Percentiles rank a stretch among this genome's conserved stretches.
phyloP scores from a whole-genome alignment of 805 yeast species.

The Saccharomyces kudriavzevii region DNA sequence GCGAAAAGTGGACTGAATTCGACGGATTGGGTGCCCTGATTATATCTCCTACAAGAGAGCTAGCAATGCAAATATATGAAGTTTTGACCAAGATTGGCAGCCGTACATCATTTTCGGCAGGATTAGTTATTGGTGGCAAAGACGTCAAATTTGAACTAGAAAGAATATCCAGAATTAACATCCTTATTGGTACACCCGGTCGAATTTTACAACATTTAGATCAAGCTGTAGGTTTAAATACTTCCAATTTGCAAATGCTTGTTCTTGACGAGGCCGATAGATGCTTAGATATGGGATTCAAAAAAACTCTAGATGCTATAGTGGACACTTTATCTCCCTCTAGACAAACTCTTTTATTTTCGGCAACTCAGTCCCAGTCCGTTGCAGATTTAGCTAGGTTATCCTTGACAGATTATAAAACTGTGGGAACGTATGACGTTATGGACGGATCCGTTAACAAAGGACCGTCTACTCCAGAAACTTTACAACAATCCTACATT shows the following conservation, averaged over 20 bases:
- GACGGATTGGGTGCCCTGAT: slow-evolving; percentile 88
- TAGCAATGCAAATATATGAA: slow-evolving; percentile 86
- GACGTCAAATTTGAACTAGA: slow-evolving; percentile 77
- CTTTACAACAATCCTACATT: slow-evolving; percentile 76
- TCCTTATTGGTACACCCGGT: slow-evolving; percentile 88
- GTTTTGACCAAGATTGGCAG: slow-evolving; percentile 78
- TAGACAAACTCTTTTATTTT: slow-evolving; percentile 76
- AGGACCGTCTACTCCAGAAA: slow-evolving; percentile 66
- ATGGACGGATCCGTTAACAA: slow-evolving; percentile 45
- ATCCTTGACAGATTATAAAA: slow-evolving; percentile 36
- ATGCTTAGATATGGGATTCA: slow-evolving; percentile 89
- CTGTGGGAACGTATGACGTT: slow-evolving; percentile 39
- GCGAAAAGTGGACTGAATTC: slow-evolving; percentile 65
- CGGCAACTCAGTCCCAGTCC: slow-evolving; percentile 84
- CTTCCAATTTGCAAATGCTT: slow-evolving; percentile 64
- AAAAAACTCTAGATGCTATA: slow-evolving; percentile 72
- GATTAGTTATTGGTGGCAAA: slow-evolving; percentile 89
- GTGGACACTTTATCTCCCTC: slow-evolving; percentile 67
- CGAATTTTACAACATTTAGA: slow-evolving; percentile 84
- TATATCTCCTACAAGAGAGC: slow-evolving; percentile 86
- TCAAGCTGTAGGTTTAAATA: slow-evolving; percentile 73
- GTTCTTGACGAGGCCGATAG: slow-evolving; percentile 91
- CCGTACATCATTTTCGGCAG: slow-evolving; percentile 71
- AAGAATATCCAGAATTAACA: slow-evolving; percentile 69
- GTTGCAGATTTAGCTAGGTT: slow-evolving; percentile 77